Evolutionary conservation across 257 asterid genomes (phyloP).

Genomic region (Linderniella brevidens): DNA sequence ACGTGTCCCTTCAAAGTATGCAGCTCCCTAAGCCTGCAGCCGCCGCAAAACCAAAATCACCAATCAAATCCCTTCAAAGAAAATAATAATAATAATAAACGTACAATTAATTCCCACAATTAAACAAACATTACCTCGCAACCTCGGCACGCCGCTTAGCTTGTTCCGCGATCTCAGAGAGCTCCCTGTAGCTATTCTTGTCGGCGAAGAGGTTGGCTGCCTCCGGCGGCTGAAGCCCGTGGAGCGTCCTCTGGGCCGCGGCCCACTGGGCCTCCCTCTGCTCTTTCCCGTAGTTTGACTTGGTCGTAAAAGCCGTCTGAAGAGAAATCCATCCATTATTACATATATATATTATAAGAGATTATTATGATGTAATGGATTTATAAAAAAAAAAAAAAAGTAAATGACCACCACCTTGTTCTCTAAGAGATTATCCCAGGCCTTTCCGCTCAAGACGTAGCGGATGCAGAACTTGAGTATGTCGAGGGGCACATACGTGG

Average conservation of each 20-base stretch:
- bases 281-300: constrained; percentile 64
- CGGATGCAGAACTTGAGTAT: constrained; percentile 62
- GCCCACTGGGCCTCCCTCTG: constrained; percentile 89
- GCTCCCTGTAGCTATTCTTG: constrained; percentile 23
- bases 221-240: constrained; percentile 37
- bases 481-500: constrained; percentile 80
- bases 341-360: too few relatives aligned
- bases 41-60: too few relatives aligned
- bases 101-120: too few relatives aligned
- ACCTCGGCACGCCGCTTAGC: constrained; percentile 71
- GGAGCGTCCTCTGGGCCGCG: constrained; percentile 70
- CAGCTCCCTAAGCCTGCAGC: constrained; percentile 71
- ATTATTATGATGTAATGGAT: too few relatives aligned
- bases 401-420: too few relatives aligned
- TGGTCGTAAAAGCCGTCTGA: constrained; percentile 74
- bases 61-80: too few relatives aligned
- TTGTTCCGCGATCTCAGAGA: constrained; percentile 59
- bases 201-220: constrained; percentile 13
- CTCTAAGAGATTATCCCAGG: constrained; percentile 68
- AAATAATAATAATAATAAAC: too few relatives aligned
- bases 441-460: constrained; percentile 42
- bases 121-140: too few relatives aligned
- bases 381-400: too few relatives aligned
- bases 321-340: too few relatives aligned
- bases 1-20: constrained; percentile 79